Percentiles rank a stretch among this genome's conserved stretches.
phyloP scores from a whole-genome alignment of 2,329 filamentous ascomycete species.

The Lachnum nothofagi region DNA sequence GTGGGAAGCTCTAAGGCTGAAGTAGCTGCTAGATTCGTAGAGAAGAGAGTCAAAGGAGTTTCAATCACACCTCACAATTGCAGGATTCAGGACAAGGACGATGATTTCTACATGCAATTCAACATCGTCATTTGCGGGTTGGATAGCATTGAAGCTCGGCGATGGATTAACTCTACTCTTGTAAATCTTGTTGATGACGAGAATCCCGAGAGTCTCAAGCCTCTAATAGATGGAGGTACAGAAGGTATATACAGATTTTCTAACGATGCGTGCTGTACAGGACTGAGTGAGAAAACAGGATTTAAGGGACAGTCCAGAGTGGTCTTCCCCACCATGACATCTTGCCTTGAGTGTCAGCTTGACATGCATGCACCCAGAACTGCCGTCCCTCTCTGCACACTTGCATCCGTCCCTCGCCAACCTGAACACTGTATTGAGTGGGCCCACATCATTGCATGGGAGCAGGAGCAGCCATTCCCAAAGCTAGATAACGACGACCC shows the following conservation, averaged over 20 bases:
- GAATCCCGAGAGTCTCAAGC: slow-evolving; percentile 80
- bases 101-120: slow-evolving; percentile 96
- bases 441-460: slow-evolving; percentile 98
- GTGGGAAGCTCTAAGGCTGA: slow-evolving; percentile 93
- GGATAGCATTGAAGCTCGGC: slow-evolving; percentile 93
- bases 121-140: slow-evolving; percentile 88
- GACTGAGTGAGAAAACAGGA: slow-evolving; percentile 41
- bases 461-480: slow-evolving; percentile 75
- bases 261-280: background rate
- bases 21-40: slow-evolving; percentile 85
- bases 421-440: slow-evolving; percentile 98
- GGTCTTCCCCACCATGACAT: slow-evolving; percentile 84
- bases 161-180: slow-evolving; percentile 96
- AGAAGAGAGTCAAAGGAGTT: slow-evolving; percentile 82
- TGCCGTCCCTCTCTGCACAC: slow-evolving; percentile 93
- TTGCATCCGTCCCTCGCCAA: slow-evolving; percentile 92
- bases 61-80: slow-evolving; percentile 91
- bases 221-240: slow-evolving; percentile 91
- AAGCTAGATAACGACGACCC: slow-evolving; percentile 91
- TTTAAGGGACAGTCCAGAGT: slow-evolving; percentile 97
- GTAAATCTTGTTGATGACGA: slow-evolving; percentile 84
- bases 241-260: slow-evolving; percentile 55
- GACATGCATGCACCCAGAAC: slow-evolving; percentile 98
- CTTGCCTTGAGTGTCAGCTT: slow-evolving; percentile 95
- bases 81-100: slow-evolving; percentile 94